Base-by-base conservation (phyloP, 1,139 yeast genomes). In the Suhomyces anneliseae region DNA sequence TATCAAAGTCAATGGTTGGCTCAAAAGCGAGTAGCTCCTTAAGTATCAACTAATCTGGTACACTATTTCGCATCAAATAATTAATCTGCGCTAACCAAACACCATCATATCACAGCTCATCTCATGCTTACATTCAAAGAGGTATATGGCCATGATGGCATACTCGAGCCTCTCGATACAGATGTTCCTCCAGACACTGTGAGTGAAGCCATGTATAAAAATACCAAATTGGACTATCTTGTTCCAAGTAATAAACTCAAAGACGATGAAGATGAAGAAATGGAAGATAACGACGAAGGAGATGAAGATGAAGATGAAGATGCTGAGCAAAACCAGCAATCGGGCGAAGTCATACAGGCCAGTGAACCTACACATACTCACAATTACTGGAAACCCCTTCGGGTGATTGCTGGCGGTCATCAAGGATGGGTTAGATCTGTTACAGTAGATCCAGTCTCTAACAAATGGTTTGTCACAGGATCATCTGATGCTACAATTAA, bases 381-480 rank as follows among this genome's bases (percentile, higher is more conserved):
- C 32, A 29, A 11, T 29, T 29, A 32, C 12, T 90, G 96, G 95
- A 79, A 81, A 54, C 74, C 90, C 4, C 74, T 74, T 61, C 73
- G 89, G 47, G 90, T 93, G 2, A 76, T 93, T 2, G 83, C 89
- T 0, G 76, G 77, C 2, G 99, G 98, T 3, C 99, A 95, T 62
- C 77, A 80, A 39, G 99, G 99, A 0, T 92, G 98, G 95, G 92
- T 95, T 1, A 75, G 96, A 40, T 76, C 90, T 27, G 73, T 90
- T 2, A 77, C 85, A 8, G 79, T 89, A 8, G 99, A 93, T 51
- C 96, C 96, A 1, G 65, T 73, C 4, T 86, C 87, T 40, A 92
- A 92, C 62, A 79, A 83, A 56, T 93, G 95, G 90, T 93, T 89
- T 67, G 96, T 85, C 3, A 86, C 97, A 0, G 99, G 98, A 0